Percentiles rank a stretch among this genome's conserved stretches.
These are phyloP conservation scores for Termitomyces titanicus DNA, from an alignment of 768 basidiomycete genomes.

Conservation along the genomic window DNA sequence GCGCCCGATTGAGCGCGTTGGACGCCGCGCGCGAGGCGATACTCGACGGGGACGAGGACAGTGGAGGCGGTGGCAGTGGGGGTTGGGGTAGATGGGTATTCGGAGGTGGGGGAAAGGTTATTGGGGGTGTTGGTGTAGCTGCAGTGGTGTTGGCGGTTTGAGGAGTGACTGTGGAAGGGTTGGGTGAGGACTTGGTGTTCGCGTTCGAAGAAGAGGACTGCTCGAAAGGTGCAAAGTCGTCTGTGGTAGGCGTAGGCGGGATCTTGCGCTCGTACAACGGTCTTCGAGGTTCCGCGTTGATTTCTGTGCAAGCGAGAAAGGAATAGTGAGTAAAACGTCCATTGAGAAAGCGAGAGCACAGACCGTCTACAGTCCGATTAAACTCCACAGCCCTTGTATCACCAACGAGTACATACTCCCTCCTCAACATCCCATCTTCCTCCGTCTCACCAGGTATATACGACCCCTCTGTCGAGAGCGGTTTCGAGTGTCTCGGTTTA, in stretches of 20 bases:
- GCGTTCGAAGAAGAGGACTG: background rate
- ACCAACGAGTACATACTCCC: slow-evolving; percentile 93
- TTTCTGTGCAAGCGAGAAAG: slow-evolving; percentile 62
- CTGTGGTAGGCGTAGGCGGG: slow-evolving; percentile 43
- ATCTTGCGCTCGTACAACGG: slow-evolving; percentile 55
- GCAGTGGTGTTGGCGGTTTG: slow-evolving; percentile 1
- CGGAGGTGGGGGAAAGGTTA: slow-evolving; percentile 49
- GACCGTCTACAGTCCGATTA: slow-evolving; percentile 88
- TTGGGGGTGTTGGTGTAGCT: slow-evolving; percentile 21
- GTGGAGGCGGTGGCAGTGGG: slow-evolving; percentile 35
- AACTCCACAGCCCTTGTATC: slow-evolving; percentile 90
- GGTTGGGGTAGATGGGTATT: slow-evolving; percentile 45
- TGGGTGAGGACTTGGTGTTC: background rate
- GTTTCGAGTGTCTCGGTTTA: slow-evolving; percentile 20
- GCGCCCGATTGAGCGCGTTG: slow-evolving; percentile 73
- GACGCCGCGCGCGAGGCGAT: slow-evolving; percentile 59
- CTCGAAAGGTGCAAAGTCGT: slow-evolving; percentile 39
- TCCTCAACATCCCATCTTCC: slow-evolving; percentile 73
- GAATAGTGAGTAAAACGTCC: no score
- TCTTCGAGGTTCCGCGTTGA: slow-evolving; percentile 54
- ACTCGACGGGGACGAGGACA: slow-evolving; percentile 65
- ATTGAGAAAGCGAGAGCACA: no score
- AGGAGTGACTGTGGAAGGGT: slow-evolving; percentile 12
- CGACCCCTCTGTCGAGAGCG: slow-evolving; percentile 56
- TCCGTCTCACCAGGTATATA: slow-evolving; percentile 81